Percentiles rank a stretch among this genome's conserved stretches.
phyloP scores from a whole-genome alignment of 768 basidiomycete genomes.

The Phallus indusiatus region DNA sequence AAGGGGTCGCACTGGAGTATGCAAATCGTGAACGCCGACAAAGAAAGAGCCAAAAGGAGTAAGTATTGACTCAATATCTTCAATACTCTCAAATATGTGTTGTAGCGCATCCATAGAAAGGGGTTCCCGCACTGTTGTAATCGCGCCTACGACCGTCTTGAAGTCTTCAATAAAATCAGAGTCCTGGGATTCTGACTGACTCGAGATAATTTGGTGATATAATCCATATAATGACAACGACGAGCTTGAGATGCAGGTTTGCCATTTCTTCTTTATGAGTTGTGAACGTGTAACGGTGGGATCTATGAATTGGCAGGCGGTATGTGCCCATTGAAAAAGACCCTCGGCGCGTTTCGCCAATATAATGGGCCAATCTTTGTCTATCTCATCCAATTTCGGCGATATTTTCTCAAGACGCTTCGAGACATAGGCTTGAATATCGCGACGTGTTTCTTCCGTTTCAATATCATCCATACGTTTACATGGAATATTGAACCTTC shows the following conservation, averaged over 20 bases:
- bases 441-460: too few relatives aligned
- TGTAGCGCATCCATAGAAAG: slow-evolving; percentile 9
- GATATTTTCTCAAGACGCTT: background rate
- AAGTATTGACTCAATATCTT: background rate
- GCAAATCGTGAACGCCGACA: slow-evolving; percentile 13
- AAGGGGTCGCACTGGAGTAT: slow-evolving; percentile 14
- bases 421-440: background rate
- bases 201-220: background rate
- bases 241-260: too few relatives aligned
- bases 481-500: too few relatives aligned
- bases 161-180: slow-evolving; percentile 10
- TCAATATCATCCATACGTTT: too few relatives aligned
- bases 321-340: too few relatives aligned
- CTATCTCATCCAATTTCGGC: background rate
- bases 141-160: slow-evolving; percentile 16
- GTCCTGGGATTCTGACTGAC: slow-evolving; percentile 15
- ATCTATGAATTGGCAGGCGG: background rate
- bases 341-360: too few relatives aligned
- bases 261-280: background rate
- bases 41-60: slow-evolving; percentile 10
- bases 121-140: slow-evolving; percentile 18
- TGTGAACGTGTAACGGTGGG: slow-evolving; percentile 1
- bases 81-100: slow-evolving; percentile 7
- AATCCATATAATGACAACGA: too few relatives aligned
- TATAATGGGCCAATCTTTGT: too few relatives aligned